phyloP scores from a whole-genome alignment of 331 rosid genomes.

The Rosa hybrid region DNA sequence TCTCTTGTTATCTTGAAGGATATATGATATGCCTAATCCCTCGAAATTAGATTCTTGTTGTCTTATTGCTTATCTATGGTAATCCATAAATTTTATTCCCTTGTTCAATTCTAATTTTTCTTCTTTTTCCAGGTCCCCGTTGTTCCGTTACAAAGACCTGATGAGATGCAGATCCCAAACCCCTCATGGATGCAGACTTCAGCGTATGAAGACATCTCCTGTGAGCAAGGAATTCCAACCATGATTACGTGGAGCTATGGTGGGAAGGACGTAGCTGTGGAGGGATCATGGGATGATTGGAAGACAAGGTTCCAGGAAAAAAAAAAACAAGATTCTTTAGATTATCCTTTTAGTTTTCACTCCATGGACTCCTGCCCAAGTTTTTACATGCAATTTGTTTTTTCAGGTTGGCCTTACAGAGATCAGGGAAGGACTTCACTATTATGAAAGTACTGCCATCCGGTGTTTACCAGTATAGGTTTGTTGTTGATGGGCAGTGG shows the following conservation, averaged over 20 bases:
- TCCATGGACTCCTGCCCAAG: slow-evolving; percentile 10
- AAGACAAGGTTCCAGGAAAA: slow-evolving; percentile 58
- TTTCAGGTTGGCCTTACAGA: slow-evolving; percentile 76
- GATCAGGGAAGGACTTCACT: slow-evolving; percentile 92
- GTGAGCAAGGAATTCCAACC: slow-evolving; percentile 80
- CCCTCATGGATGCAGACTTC: slow-evolving; percentile 69
- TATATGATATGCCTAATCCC: slow-evolving; percentile 5
- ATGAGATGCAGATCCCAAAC: slow-evolving; percentile 63
- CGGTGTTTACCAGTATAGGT: slow-evolving; percentile 92
- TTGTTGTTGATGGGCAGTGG: slow-evolving; percentile 91
- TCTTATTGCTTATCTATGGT: background rate
- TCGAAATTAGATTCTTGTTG: slow-evolving; percentile 16
- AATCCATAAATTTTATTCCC: background rate
- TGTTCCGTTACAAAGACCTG: slow-evolving; percentile 81
- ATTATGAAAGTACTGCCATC: slow-evolving; percentile 90
- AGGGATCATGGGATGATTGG: slow-evolving; percentile 99
- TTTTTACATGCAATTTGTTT: slow-evolving; percentile 27
- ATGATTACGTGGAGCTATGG: slow-evolving; percentile 92
- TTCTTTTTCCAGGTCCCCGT: slow-evolving; percentile 65
- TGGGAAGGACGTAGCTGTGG: slow-evolving; percentile 85
- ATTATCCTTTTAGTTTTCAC: slow-evolving; percentile 18
- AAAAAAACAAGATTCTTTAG: background rate
- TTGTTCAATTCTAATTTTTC: slow-evolving; percentile 10
- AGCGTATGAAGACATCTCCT: slow-evolving; percentile 63
- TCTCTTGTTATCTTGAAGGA: background rate